These are phyloP conservation scores for Fusarium robinianum DNA, from an alignment of 2,329 filamentous ascomycete genomes.

Conservation along the genomic window DNA sequence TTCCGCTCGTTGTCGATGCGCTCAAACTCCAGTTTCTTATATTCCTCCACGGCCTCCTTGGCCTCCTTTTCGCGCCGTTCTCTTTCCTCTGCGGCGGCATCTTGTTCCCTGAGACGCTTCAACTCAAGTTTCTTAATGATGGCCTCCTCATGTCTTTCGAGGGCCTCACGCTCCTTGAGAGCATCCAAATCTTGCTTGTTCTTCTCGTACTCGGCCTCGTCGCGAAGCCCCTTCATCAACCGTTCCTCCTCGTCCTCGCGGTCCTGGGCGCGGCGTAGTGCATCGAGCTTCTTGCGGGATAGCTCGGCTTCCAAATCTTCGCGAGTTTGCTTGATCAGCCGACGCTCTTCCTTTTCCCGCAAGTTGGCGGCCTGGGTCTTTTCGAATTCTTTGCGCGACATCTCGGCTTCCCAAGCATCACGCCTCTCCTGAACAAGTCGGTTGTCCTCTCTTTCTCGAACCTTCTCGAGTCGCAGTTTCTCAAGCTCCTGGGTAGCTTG, in stretches of 20 bases:
- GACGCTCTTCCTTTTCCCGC: constrained; percentile 45
- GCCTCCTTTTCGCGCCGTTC: constrained; percentile 51
- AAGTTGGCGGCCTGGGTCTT: constrained; percentile 48
- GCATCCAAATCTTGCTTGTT: constrained; percentile 54
- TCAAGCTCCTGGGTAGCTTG: constrained; percentile 51
- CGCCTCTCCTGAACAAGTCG: constrained; percentile 49
- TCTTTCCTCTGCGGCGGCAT: constrained; percentile 43
- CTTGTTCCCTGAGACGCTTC: constrained; percentile 55
- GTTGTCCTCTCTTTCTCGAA: no score
- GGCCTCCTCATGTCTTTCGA: constrained; percentile 54
- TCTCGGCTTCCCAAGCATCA: constrained; percentile 49
- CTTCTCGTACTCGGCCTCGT: constrained; percentile 53
- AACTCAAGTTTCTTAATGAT: constrained; percentile 56
- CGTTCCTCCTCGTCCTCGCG: constrained; percentile 45
- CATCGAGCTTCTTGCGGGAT: constrained; percentile 32
- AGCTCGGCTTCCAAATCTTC: constrained; percentile 47
- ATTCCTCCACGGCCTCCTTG: constrained; percentile 55
- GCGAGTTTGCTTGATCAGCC: constrained; percentile 46
- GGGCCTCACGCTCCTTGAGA: constrained; percentile 52
- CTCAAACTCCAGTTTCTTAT: constrained; percentile 53
- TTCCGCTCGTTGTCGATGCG: constrained; percentile 51
- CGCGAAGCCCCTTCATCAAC: constrained; percentile 44
- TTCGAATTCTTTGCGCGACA: constrained; percentile 49
- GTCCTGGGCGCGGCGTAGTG: constrained; percentile 17
- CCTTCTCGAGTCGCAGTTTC: constrained; percentile 48